Evolutionary conservation across 805 yeast species (phyloP).

Genomic region (Ogataea pignaliae): DNA sequence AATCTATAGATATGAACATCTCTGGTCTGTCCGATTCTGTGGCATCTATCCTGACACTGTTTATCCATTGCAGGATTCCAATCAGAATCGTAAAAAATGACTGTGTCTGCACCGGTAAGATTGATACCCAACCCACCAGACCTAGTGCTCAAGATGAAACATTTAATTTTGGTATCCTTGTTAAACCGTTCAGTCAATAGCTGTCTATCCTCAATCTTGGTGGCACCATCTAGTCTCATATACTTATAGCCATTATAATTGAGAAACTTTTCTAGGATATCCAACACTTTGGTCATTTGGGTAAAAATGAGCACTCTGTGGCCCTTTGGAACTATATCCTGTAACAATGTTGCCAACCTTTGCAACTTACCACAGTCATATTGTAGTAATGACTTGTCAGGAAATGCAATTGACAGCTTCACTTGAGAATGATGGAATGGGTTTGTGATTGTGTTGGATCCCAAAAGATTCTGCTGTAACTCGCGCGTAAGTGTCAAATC

Average conservation of each 20-base stretch:
- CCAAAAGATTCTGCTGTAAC: conserved; percentile 22
- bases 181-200: conserved; percentile 89
- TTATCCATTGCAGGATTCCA: conserved; percentile 99
- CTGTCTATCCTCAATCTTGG: conserved; percentile 96
- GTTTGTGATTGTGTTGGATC: conserved; percentile 29
- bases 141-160: conserved; percentile 88
- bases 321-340: conserved; percentile 76
- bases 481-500: conserved; percentile 44
- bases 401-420: conserved; percentile 87
- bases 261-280: conserved; percentile 85
- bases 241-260: conserved; percentile 93
- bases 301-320: conserved; percentile 95
- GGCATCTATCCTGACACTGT: conserved; percentile 98
- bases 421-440: conserved; percentile 82
- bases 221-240: conserved; percentile 95
- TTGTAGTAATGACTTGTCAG: conserved; percentile 86
- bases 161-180: conserved; percentile 78
- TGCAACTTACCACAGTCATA: conserved; percentile 97
- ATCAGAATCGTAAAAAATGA: conserved; percentile 95
- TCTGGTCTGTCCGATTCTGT: conserved; percentile 96
- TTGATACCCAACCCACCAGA: conserved; percentile 99
- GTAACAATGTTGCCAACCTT: conserved; percentile 68
- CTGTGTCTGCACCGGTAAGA: conserved; percentile 97
- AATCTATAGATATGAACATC: conserved; percentile 97
- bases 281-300: conserved; percentile 96